phyloP scores from a whole-genome alignment of 2,329 filamentous ascomycete species.

The Apiospora hydei region DNA sequence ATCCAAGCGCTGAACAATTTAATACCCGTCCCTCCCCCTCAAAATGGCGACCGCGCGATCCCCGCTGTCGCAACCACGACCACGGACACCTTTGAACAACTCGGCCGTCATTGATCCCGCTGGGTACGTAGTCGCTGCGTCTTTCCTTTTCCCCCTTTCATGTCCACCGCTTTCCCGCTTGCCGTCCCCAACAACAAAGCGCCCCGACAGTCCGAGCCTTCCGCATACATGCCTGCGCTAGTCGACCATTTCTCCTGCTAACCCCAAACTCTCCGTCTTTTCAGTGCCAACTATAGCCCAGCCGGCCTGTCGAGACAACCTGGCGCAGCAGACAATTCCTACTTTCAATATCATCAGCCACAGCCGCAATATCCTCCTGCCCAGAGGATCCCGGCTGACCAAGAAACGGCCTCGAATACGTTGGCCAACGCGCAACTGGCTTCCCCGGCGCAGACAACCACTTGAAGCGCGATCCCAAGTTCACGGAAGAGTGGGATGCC shows the following conservation, averaged over 20 bases:
- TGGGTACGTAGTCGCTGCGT: conserved; percentile 1
- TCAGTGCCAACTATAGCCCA: conserved; percentile 12
- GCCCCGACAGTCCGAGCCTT: background rate
- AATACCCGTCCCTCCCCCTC: background rate
- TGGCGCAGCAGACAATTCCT: conserved; percentile 18
- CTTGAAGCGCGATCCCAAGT: conserved; percentile 54
- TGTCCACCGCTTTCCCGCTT: background rate
- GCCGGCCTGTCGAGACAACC: background rate
- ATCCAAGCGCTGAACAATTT: background rate
- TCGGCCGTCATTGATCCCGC: conserved; percentile 14
- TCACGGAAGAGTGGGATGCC: conserved; percentile 76
- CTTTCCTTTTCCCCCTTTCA: background rate
- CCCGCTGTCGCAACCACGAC: conserved; percentile 16
- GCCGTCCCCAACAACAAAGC: conserved; percentile 9
- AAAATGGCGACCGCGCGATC: conserved; percentile 18
- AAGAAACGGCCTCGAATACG: conserved; percentile 47
- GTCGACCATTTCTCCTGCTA: background rate
- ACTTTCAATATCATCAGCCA: conserved; percentile 39
- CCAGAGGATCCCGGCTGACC: conserved; percentile 37
- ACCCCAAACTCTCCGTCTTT: background rate
- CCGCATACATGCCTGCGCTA: background rate
- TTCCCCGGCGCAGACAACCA: conserved; percentile 35
- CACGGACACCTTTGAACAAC: conserved; percentile 17
- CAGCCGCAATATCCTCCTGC: conserved; percentile 29
- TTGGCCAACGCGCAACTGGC: conserved; percentile 45